A percentile compares a stretch with the other conserved stretches of the same genome.
Evolutionary conservation across 805 yeast species (phyloP).

Genomic region (Sugiyamaella valdiviana): DNA sequence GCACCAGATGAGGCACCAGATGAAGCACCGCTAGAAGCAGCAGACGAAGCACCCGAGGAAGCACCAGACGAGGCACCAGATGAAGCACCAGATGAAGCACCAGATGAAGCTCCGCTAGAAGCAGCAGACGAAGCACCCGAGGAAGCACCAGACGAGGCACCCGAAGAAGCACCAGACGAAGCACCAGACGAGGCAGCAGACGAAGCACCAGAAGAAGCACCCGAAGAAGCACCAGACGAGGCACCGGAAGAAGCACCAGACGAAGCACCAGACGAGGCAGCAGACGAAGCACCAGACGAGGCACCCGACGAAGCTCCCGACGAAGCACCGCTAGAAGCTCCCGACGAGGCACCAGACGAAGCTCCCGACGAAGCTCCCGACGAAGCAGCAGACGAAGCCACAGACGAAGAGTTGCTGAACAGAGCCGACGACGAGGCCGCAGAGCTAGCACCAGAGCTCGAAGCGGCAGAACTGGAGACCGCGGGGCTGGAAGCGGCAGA

Average conservation of each 20-base stretch:
- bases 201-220: background rate
- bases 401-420: slow-evolving; percentile 60
- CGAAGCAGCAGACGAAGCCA: slow-evolving; percentile 63
- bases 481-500: slow-evolving; percentile 84
- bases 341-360: background rate
- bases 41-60: background rate
- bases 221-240: background rate
- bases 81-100: background rate
- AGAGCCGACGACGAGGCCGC: background rate
- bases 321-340: too few species aligned
- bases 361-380: background rate
- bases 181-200: background rate
- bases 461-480: slow-evolving; percentile 46
- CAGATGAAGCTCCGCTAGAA: background rate
- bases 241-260: slow-evolving; percentile 1
- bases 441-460: background rate
- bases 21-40: background rate
- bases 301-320: slow-evolving; percentile 84
- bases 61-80: background rate
- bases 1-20: background rate
- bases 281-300: slow-evolving; percentile 44
- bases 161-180: background rate
- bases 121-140: background rate
- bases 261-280: background rate
- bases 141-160: background rate